Percentiles rank a stretch among this genome's conserved stretches.
These are phyloP conservation scores for Tricholoma sp. DNA, from an alignment of 768 basidiomycete genomes.

Conservation along the genomic window DNA sequence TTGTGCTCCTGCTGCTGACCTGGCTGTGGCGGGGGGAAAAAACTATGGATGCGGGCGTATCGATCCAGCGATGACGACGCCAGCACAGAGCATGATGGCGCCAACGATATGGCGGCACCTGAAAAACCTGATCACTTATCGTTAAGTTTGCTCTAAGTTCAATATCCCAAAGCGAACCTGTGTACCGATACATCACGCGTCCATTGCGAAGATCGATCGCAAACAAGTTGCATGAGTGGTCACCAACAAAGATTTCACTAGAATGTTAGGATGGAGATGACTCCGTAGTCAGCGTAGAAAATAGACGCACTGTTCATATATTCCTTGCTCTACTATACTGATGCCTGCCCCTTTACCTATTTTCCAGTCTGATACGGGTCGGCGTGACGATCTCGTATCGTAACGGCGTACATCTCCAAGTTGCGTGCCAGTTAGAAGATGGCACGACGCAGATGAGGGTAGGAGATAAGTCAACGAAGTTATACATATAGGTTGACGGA, in stretches of 20 bases:
- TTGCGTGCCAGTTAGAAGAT: conserved; percentile 68
- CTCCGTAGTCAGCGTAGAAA: not conserved
- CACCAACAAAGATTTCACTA: conserved; percentile 69
- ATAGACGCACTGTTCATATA: conserved; percentile 54
- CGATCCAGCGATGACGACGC: conserved; percentile 66
- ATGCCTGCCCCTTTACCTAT: conserved; percentile 60
- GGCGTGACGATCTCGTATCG: conserved; percentile 64
- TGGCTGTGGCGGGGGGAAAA: conserved; percentile 41
- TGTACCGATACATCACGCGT: conserved; percentile 56
- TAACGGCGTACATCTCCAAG: conserved; percentile 72
- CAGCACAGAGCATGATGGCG: conserved; percentile 47
- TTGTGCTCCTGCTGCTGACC: conserved; percentile 51
- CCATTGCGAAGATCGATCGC: conserved; percentile 71
- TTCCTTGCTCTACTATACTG: conserved; percentile 51
- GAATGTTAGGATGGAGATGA: conserved; percentile 6
- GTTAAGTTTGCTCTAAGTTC: not conserved
- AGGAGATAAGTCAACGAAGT: conserved; percentile 57
- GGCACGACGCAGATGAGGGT: conserved; percentile 33
- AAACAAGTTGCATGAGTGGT: conserved; percentile 57
- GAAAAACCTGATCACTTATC: conserved; percentile 47
- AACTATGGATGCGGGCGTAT: conserved; percentile 64
- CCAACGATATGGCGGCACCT: conserved; percentile 63
- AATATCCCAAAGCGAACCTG: conserved; percentile 36
- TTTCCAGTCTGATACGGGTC: conserved; percentile 67
- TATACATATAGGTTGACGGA: conserved; percentile 77